Base-by-base conservation (phyloP, 768 basidiomycete genomes). In the Hydnum rufescens region DNA sequence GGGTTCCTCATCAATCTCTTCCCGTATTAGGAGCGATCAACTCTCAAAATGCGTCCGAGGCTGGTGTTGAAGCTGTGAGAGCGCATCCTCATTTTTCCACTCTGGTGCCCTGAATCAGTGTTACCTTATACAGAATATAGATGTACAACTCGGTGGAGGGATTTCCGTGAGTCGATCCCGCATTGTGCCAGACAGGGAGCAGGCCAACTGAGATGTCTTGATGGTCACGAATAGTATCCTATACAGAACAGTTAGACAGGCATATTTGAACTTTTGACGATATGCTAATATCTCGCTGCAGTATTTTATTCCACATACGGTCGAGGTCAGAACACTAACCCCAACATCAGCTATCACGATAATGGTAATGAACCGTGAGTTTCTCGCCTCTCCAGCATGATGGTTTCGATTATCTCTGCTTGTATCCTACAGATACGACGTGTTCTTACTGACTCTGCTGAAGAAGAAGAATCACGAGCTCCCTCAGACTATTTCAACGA, bases 401-500 rank as follows among this genome's bases (percentile, higher is more conserved):
- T 25, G 1, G 13, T 8, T 28, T 13, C 26, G 25, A 47, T 25
- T 13, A 16, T 31, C 26, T 18, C 29, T 6, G 18, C 26, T 16
- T 8, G 28, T 30, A 32, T 32, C 28, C 1, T 32, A 13, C 32
- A 50, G 49, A 8, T 60, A 51, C 56, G 46, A 47, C 2, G 61
- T 60, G 31, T 62, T 61, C 42, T 29, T 44, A 48, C 49, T 18
- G 5, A 30, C 16, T 32, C 32, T 50, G 32, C 26, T 50, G 18
- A 30, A 25, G 28, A 28, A 50, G 30, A 28, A 13, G 6, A 16
- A 28, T 16, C 16, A 25, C 18, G 26, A 50, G 30, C 25, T 50
- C 25, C 49, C 49, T 32, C 1, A 29, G 18, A 39, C 39, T 1
- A 16, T 54, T 13, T 31, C 53, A 3, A 54, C 53, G 4, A 51